Base-by-base conservation (phyloP, 495 filamentous ascomycete species). In the Trichoderma gamsii region DNA sequence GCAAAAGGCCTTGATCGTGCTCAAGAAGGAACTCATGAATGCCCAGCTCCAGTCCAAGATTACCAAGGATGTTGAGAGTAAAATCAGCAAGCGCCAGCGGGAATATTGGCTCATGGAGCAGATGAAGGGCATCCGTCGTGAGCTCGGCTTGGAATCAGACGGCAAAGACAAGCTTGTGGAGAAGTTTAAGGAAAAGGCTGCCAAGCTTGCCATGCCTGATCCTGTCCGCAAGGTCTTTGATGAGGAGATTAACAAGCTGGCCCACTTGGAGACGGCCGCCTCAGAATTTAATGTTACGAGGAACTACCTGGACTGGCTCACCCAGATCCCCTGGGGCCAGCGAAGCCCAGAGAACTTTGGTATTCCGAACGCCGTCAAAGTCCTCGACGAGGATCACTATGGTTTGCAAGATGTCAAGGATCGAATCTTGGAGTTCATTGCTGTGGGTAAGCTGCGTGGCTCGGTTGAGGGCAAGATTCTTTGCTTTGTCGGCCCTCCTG, bases 71-170 rank as follows among this genome's bases (percentile, higher is more conserved):
- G 95, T 99, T 27, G 96, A 99, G 77, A 90, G 84, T 70, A 97
- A 97, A 80, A 99, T 99, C 68, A 93, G 96, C 72, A 97, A 98
- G 80, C 89, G 95, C 13, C 95, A 99, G 75, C 88, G 95, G 38
- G 96, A 99, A 73, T 99, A 99, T 80, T 99, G 92, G 92, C 81
- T 99, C 23, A 94, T 95, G 92, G 95, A 99, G 77, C 96, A 99
- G 74, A 96, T 98, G 93, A 98, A 97, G 79, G 96, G 92, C n/a
- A 98, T 99, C 73, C 88, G 90, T 69, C 84, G 94, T 66, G 96
- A 99, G 76, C 84, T 99, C 25, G 96, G 96, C 16, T 92, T 97
- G 67, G 96, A 98, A 77, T 95, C 91, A 4, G 95, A 99, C 73
- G 95, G 96, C 41, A 99, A 97, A 77, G 95, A 99, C 69, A 97